Base-by-base conservation (phyloP, 1,284 basidiomycete genomes). In the Moniliophthora roreri region DNA sequence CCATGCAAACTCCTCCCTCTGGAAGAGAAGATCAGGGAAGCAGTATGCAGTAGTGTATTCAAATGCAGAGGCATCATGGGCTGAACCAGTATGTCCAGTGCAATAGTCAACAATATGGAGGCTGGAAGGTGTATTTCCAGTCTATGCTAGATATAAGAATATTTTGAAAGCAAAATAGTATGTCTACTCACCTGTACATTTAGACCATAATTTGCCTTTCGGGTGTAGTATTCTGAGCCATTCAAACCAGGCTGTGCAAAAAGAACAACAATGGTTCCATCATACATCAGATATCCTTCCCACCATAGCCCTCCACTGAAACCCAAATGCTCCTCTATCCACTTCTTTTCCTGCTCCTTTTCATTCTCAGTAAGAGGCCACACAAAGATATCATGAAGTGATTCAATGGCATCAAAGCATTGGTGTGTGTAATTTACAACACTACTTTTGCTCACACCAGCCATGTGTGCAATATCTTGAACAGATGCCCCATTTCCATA, bases 1-100 rank as follows among this genome's bases (percentile, higher is more conserved):
- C 71, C 72, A 74, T 3, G 68, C 69, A 64, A 73, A 75, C 53
- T 74, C 71, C 1, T 66, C 53, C 6, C 62, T 64, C 1, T 62
- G 41, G 58, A 72, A 73, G 10, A 73, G 60, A 56, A 59, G 67
- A n/a, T n/a, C n/a, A 34, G 69, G 65, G 53, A 67, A 52, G 20
- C 59, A 61, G 1, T 34, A 11, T 20, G 68, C 68, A 50, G 60
- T 49, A 15, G 69, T 69, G 50, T 65, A 50, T 39, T 67, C 54
- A 62, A 73, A 73, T 10, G 69, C 70, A n/a, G n/a, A n/a, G n/a
- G n/a, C n/a, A n/a, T n/a, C n/a, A n/a, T n/a, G n/a, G n/a, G n/a
- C n/a, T n/a, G 69, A 67, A 3, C 69, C 70, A 23, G 68, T 71
- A 2, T 62, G 35, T 0, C 71, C 70, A 66, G 64, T 61, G 0